Evolutionary conservation across 352 stramenopile genomes (phyloP).

Genomic region (Aphanomyces cochlioides): DNA sequence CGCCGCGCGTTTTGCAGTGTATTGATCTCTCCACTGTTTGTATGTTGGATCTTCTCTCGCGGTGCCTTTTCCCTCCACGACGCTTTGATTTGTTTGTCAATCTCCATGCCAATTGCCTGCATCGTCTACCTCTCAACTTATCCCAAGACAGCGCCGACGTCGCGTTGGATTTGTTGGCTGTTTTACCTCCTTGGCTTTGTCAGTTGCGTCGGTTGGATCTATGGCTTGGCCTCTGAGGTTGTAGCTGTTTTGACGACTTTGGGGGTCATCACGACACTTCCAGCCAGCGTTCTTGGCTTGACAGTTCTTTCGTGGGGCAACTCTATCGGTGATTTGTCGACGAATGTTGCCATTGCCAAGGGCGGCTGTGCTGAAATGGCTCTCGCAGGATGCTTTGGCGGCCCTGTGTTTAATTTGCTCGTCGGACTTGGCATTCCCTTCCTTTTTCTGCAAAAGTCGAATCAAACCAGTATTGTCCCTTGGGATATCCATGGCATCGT

Average conservation of each 20-base stretch:
- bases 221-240: constrained; percentile 82
- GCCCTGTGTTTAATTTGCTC: constrained; percentile 80
- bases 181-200: constrained; percentile 68
- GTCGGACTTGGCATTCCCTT: constrained; percentile 74
- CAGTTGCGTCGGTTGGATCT: constrained; percentile 90
- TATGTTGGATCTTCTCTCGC: constrained; percentile 56
- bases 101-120: constrained; percentile 43
- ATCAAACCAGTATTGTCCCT: constrained; percentile 28
- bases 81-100: constrained; percentile 42
- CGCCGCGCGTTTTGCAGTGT: constrained; percentile 79
- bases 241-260: constrained; percentile 75
- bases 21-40: constrained; percentile 78
- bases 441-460: constrained; percentile 49
- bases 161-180: constrained; percentile 37
- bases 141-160: constrained; percentile 53
- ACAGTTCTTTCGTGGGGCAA: constrained; percentile 84
- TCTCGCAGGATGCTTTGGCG: constrained; percentile 78
- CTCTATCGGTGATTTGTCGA: constrained; percentile 78
- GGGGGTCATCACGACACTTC: constrained; percentile 67
- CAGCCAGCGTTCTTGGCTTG: constrained; percentile 70
- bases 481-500: constrained; percentile 69
- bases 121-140: constrained; percentile 66
- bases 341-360: constrained; percentile 75
- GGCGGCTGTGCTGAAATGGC: constrained; percentile 81
- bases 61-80: constrained; percentile 37